A percentile compares a stretch with the other conserved stretches of the same genome.
phyloP scores from a whole-genome alignment of 1,284 basidiomycete genomes.

The Fomitopsis palustris region DNA sequence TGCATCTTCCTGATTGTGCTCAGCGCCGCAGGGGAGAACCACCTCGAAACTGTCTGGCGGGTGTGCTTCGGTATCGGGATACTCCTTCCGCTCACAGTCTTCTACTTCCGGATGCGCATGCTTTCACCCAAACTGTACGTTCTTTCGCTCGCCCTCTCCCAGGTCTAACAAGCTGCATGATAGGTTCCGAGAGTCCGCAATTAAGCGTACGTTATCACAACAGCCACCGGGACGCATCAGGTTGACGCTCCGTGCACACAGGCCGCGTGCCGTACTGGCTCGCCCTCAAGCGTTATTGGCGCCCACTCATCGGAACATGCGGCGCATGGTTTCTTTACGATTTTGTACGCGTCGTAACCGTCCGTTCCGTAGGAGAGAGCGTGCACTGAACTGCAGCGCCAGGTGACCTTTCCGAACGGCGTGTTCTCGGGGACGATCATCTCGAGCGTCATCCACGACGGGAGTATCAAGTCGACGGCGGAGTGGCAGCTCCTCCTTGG shows the following conservation, averaged over 20 bases:
- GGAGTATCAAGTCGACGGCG: conserved; percentile 53
- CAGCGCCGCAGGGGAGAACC: conserved; percentile 58
- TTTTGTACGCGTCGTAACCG: conserved; percentile 40
- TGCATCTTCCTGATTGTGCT: conserved; percentile 73
- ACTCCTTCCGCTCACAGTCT: conserved; percentile 64
- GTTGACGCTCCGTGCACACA: no score
- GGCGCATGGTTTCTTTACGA: conserved; percentile 78
- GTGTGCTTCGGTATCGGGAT: conserved; percentile 73
- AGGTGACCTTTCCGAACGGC: conserved; percentile 72
- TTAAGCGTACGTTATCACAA: conserved; percentile 44
- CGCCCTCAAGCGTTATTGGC: conserved; percentile 68
- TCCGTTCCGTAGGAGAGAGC: background rate
- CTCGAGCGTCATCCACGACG: conserved; percentile 48
- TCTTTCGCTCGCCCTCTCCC: background rate
- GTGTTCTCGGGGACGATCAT: conserved; percentile 63
- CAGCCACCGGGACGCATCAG: no score
- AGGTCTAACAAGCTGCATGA: background rate
- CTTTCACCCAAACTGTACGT: conserved; percentile 57
- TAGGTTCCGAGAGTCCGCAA: conserved; percentile 53
- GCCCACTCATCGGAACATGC: conserved; percentile 61
- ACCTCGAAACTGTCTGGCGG: conserved; percentile 72
- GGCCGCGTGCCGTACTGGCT: conserved; percentile 61
- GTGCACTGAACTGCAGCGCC: background rate
- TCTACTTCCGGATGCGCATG: conserved; percentile 72
- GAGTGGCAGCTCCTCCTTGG: conserved; percentile 74